phyloP scores from a whole-genome alignment of 306 rosid species.

The Cotoneaster glaucophyllus region DNA sequence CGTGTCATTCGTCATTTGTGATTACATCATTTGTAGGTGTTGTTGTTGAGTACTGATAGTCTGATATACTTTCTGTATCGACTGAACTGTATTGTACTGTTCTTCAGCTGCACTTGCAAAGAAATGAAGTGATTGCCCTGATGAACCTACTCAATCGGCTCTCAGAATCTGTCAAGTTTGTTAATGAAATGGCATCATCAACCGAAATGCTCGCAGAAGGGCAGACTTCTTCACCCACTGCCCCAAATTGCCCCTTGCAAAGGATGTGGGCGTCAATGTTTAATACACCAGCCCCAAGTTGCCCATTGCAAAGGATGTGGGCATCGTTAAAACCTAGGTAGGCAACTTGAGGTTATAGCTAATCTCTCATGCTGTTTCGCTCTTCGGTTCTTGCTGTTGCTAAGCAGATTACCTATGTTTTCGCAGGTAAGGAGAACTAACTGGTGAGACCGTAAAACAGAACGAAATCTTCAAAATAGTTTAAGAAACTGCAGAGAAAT shows the following conservation, averaged over 20 bases:
- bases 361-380: background rate
- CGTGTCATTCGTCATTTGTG: background rate
- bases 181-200: conserved; percentile 61
- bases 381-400: background rate
- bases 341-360: background rate
- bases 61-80: background rate
- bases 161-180: conserved; percentile 69
- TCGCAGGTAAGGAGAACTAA: conserved; percentile 15
- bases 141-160: conserved; percentile 84
- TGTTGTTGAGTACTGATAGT: background rate
- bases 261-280: conserved; percentile 39
- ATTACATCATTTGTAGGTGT: background rate
- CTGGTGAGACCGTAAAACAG: background rate
- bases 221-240: conserved; percentile 25
- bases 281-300: conserved; percentile 21
- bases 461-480: background rate
- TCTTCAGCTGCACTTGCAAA: conserved; percentile 74
- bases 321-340: conserved; percentile 5
- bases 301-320: conserved; percentile 10
- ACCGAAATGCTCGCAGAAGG: conserved; percentile 45
- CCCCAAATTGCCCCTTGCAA: conserved; percentile 32
- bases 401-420: background rate
- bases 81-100: background rate
- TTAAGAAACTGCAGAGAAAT: background rate
- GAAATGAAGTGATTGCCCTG: conserved; percentile 92